Evolutionary conservation across 192 early-diverging fungal species (phyloP).

Genomic region (Tieghemiomyces parasiticus): DNA sequence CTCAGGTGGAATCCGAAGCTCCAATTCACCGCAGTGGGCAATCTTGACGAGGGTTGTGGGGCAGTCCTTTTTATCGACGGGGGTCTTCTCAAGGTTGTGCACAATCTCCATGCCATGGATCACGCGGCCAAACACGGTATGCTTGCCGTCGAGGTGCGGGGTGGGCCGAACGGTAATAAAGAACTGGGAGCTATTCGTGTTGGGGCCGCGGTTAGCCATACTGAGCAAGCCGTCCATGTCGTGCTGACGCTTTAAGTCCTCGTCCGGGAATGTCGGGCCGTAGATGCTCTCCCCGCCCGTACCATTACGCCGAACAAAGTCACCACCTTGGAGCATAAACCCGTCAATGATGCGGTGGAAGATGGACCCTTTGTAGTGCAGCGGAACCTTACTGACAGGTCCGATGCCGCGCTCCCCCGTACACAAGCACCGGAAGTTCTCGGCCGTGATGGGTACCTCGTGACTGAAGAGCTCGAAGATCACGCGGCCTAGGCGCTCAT

Average conservation of each 20-base stretch:
- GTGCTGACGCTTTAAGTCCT: conserved; percentile 69
- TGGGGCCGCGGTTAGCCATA: conserved; percentile 91
- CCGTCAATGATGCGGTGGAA: conserved; percentile 74
- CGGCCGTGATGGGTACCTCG: conserved; percentile 49
- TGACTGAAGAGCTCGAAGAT: conserved; percentile 53
- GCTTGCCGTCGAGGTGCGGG: conserved; percentile 61
- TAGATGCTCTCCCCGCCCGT: conserved; percentile 75
- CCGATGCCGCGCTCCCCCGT: conserved; percentile 54
- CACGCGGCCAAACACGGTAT: conserved; percentile 35
- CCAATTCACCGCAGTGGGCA: conserved; percentile 77
- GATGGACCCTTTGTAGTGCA: conserved; percentile 67
- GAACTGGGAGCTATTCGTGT: conserved; percentile 81
- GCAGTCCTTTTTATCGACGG: conserved; percentile 61
- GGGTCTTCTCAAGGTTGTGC: conserved; percentile 59
- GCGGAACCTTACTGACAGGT: conserved; percentile 43
- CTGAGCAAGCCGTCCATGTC: conserved; percentile 58
- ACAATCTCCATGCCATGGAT: conserved; percentile 56
- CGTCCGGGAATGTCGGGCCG: conserved; percentile 67
- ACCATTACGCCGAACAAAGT: conserved; percentile 55
- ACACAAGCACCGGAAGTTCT: conserved; percentile 76
- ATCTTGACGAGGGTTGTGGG: conserved; percentile 65
- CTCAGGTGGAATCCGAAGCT: conserved; percentile 35
- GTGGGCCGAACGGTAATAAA: conserved; percentile 66
- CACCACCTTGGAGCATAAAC: conserved; percentile 92
- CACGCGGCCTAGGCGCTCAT: conserved; percentile 50